Conservation (phyloP, 1,139 yeast genomes). For the Scheffersomyces titani region DNA sequence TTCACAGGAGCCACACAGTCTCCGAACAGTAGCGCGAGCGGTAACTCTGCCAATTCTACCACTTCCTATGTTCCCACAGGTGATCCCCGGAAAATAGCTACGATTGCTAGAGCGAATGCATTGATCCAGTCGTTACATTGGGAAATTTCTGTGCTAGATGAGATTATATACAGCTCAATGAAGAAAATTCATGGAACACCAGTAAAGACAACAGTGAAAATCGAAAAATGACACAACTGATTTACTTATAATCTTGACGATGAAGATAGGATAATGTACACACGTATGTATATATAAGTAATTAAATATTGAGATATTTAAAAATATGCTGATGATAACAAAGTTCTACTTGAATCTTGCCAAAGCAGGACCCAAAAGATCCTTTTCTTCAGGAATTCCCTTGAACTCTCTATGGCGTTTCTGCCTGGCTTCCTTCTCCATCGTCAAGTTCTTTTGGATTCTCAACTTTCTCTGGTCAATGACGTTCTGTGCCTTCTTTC, state of each 20-base stretch:
- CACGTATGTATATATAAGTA: background rate
- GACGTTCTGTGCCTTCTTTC: conserved; percentile 85
- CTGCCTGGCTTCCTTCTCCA: conserved; percentile 74
- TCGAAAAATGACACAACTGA: background rate
- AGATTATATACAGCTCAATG: background rate
- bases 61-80: background rate
- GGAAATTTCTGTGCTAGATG: background rate
- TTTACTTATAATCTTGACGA: no score
- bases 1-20: background rate
- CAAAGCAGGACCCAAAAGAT: conserved; percentile 56
- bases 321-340: background rate
- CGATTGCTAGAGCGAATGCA: background rate
- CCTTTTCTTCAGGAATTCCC: conserved; percentile 56
- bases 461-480: conserved; percentile 85
- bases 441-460: conserved; percentile 72
- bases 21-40: background rate
- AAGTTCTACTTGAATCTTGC: conserved; percentile 49
- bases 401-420: conserved; percentile 47
- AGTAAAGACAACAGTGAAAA: background rate
- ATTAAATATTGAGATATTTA: background rate
- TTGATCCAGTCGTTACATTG: background rate
- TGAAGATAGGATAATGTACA: background rate
- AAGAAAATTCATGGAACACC: background rate
- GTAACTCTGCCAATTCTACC: background rate
- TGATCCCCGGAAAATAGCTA: background rate